Percentiles rank a stretch among this genome's conserved stretches.
These are phyloP conservation scores for Psidium guajava DNA, from an alignment of 345 rosid species.

Conservation along the genomic window DNA sequence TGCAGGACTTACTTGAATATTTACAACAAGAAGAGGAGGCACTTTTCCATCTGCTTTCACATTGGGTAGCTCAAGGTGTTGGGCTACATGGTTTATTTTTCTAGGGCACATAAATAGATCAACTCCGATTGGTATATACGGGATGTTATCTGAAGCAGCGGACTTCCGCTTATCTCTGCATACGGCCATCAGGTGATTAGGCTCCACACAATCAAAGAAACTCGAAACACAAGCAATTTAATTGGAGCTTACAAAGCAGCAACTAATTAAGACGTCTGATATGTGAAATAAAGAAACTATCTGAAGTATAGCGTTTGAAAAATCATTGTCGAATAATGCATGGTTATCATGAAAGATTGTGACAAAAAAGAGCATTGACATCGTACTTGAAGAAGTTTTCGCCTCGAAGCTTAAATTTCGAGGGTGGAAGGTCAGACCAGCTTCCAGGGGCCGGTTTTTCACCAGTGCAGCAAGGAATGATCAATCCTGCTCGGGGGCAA, in stretches of 20 bases:
- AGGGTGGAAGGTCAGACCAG: constrained; percentile 67
- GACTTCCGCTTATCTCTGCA: constrained; percentile 80
- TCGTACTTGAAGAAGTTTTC: constrained; percentile 60
- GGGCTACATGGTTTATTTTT: constrained; percentile 88
- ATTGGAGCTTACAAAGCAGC: background rate
- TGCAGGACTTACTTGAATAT: constrained; percentile 58
- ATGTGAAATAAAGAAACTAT: background rate
- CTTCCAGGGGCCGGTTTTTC: constrained; percentile 38
- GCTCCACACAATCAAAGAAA: background rate
- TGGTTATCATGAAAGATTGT: background rate
- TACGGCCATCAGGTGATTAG: background rate
- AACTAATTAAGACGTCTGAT: background rate
- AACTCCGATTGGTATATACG: constrained; percentile 69
- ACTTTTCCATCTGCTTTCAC: constrained; percentile 46
- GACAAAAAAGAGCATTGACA: background rate
- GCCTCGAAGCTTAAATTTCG: constrained; percentile 57
- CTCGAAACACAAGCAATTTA: background rate
- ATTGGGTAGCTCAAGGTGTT: constrained; percentile 80
- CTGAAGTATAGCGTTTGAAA: background rate
- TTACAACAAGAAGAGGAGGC: constrained; percentile 79
- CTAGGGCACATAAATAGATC: constrained; percentile 63
- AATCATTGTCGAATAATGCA: background rate
- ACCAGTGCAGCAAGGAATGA: constrained; percentile 26
- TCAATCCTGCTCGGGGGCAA: constrained; percentile 49
- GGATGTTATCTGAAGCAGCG: constrained; percentile 49